Evolutionary conservation across 176 grass and related monocot species (phyloP), one percentile per base, ranked within the genome.

Genomic region (Aegilops sharonensis): DNA sequence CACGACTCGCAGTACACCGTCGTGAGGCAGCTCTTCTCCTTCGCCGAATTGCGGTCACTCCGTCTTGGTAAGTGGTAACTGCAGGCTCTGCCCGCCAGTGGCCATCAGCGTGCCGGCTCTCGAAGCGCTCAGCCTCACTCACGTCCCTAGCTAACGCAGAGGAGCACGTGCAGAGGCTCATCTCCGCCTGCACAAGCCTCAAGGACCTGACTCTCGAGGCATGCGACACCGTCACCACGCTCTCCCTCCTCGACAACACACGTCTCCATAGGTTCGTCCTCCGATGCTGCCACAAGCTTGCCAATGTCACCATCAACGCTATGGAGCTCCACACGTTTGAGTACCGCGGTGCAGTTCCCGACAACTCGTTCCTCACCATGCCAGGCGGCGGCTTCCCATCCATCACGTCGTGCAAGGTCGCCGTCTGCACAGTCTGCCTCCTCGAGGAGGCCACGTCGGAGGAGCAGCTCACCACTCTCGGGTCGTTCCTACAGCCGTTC

Each of bases 161-260:
- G 23, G 3, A 18, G 50, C 5, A 9, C 77, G 37, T 86, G 25
- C 27, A 86, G 48, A 65, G 48, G 48, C 64, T 85, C n/a, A 48
- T 85, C 11, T 40, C 63, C 9, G 13, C 47, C 1, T 85, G 64
- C 75, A 75, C 64, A 17, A 47, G 75, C 34, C 75, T 78, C 15
- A 75, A 32, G 15, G 75, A 78, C 47, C 84, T 85, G 3, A 69
- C 75, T 3, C 43, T 86, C 50, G 65, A 79, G 75, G 48, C 47
- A 6, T 86, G 75, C 61, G 4, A 0, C 0, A 14, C 39, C 39
- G 3, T 86, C 0, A n/a, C 75, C 14, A 1, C 3, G 48, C 32
- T 85, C 75, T 57, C 48, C n/a, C 12, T 85, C 8, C 4, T 13
- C n/a, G 3, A 2, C n/a, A 27, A 67, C 29, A 67, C 1, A 15